Base-by-base conservation (phyloP, 2,329 filamentous ascomycete species). In the Xylariaceae sp. region DNA sequence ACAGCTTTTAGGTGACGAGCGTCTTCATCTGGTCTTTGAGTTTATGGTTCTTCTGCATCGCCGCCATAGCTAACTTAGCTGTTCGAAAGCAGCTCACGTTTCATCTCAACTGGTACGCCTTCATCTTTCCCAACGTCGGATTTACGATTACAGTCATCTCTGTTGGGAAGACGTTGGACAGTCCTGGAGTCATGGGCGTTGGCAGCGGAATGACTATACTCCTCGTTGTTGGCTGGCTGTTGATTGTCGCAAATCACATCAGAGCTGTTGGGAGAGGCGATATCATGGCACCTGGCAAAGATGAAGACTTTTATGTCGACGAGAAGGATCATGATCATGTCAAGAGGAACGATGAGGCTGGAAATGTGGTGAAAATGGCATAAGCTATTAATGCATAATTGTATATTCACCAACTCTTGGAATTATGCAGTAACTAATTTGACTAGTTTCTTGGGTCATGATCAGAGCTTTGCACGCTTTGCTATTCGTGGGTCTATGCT, bases 121-220 rank as follows among this genome's bases (percentile, higher is more conserved):
- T 85, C 66, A 78, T 87, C 33, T 87, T 87, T 61, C 83, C 84
- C 6, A 86, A 87, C 53, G 81, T 79, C 1, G 84, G 83, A 0
- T 79, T 87, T 47, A 82, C 80, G 1, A 71, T 87, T 38, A 79
- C 81, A 1, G 78, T 77, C 4, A 82, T 87, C 39, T 72, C 79
- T 13, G 70, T 85, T 42, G 83, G 79, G 2, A 73, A 73, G n/a
- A 74, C 69, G 0, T 69, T 84, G 11, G 66, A 73, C 1, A 86
- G 80, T 59, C 55, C 71, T 0, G 79, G 73, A 0, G 69, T 86
- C n/a, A 63, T 76, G 62, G 78, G 77, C 47, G 69, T 84, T 18
- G 75, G 76, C 2, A 78, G 76, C 14, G 80, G 75, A 16, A 74
- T 86, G 74, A 81, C 81, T 0, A 66, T 83, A 17, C 57, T 78